A percentile compares a stretch with the other conserved stretches of the same genome.
Conservation (phyloP, 148 eudicot species). For the Pouteria glomerata region DNA sequence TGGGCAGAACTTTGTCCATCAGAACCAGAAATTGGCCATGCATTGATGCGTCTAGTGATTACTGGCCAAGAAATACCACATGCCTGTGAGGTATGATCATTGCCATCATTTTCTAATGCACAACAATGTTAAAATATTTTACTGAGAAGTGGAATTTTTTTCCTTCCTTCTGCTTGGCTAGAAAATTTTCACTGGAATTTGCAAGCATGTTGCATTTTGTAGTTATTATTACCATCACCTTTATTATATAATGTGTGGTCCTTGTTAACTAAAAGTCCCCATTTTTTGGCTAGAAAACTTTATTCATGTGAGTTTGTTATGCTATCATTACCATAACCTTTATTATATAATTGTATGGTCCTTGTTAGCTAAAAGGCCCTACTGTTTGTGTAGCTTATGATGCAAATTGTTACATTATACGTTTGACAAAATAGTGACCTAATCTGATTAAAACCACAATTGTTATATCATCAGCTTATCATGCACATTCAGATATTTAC, state of each 20-base stretch:
- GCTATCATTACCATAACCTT: neutral
- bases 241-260: neutral
- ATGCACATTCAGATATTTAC: no score
- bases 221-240: neutral
- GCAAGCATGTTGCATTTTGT: neutral
- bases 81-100: conserved; percentile 80
- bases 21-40: conserved; percentile 95
- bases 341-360: neutral
- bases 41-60: conserved; percentile 90
- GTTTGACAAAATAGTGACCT: neutral
- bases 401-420: neutral
- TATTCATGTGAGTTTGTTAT: no score
- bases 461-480: conserved; percentile 1
- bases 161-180: neutral
- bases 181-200: neutral
- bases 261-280: neutral
- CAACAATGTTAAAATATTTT: conserved; percentile 3
- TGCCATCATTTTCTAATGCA: neutral
- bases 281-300: no score
- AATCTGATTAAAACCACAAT: neutral
- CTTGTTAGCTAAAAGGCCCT: neutral
- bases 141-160: neutral
- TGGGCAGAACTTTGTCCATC: conserved; percentile 99
- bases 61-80: conserved; percentile 99
- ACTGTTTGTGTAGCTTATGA: neutral